Conservation (phyloP, 2,329 filamentous ascomycete genomes). For the Corniculantispora saksenae region DNA sequence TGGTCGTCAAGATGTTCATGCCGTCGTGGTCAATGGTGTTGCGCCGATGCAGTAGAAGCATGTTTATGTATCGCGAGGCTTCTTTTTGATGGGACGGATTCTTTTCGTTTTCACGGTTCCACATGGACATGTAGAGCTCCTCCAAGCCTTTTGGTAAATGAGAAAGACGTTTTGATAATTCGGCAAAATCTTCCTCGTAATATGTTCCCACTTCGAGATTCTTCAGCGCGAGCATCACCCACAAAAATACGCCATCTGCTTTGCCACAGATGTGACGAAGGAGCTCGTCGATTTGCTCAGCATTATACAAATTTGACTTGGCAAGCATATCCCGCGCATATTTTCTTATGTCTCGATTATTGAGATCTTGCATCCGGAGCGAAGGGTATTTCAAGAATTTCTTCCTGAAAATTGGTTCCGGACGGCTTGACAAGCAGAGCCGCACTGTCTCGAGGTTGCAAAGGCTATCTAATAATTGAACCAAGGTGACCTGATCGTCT, state of each 20-base stretch:
- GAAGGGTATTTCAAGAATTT: not conserved
- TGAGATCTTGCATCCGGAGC: not conserved
- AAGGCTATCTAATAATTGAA: not conserved
- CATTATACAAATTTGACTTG: no score
- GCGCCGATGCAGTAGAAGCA: not conserved
- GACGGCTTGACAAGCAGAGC: not conserved
- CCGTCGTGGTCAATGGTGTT: not conserved
- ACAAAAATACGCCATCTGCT: not conserved
- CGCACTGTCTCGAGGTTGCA: not conserved
- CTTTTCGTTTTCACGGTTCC: not conserved
- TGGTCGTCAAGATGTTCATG: not conserved
- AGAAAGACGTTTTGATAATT: not conserved
- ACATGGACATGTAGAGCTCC: not conserved
- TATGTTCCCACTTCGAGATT: not conserved
- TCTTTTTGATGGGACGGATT: not conserved
- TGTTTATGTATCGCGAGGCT: not conserved
- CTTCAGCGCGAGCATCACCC: not conserved
- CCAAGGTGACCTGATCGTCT: not conserved
- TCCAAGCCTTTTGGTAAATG: not conserved
- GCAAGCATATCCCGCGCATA: not conserved
- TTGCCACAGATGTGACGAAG: not conserved
- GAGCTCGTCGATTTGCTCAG: not conserved
- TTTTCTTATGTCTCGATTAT: not conserved
- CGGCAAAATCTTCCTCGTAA: not conserved
- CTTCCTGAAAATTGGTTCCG: not conserved